phyloP scores from a whole-genome alignment of 2,329 filamentous ascomycete species.

The Diaporthe humulicola region DNA sequence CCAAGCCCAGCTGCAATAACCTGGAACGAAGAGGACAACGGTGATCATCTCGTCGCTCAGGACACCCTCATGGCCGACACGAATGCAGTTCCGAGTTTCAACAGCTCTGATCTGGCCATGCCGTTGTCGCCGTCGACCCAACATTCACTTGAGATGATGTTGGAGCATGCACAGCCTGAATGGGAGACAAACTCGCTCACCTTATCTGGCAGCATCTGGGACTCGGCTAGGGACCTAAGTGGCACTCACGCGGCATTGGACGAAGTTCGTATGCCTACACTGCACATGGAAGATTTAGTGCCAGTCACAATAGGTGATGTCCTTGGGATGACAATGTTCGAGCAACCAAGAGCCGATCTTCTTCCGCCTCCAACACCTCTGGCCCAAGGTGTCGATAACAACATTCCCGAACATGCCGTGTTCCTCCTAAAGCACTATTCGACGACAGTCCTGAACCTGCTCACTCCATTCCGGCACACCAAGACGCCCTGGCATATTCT shows the following conservation, averaged over 20 bases:
- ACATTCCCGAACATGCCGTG: constrained; percentile 48
- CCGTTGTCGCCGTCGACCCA: neutral
- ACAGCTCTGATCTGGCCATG: neutral
- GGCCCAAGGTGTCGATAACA: neutral
- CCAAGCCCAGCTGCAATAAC: neutral
- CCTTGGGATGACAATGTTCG: neutral
- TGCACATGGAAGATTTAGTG: neutral
- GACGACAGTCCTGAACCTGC: constrained; percentile 50
- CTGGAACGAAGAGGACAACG: neutral
- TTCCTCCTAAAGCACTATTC: constrained; percentile 55
- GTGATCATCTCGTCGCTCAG: neutral
- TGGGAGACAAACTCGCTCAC: neutral
- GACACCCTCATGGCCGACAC: neutral
- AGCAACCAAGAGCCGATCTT: neutral
- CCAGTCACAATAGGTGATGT: neutral
- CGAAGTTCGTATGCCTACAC: neutral
- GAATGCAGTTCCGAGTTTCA: neutral
- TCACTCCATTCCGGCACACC: constrained; percentile 53
- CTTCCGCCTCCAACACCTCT: constrained; percentile 1
- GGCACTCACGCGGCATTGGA: neutral
- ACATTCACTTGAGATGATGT: neutral
- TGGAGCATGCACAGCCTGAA: neutral
- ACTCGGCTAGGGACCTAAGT: neutral
- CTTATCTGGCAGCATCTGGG: neutral
- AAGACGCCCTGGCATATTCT: constrained; percentile 58